phyloP scores from a whole-genome alignment of 345 rosid genomes.

The Citrus sp. region DNA sequence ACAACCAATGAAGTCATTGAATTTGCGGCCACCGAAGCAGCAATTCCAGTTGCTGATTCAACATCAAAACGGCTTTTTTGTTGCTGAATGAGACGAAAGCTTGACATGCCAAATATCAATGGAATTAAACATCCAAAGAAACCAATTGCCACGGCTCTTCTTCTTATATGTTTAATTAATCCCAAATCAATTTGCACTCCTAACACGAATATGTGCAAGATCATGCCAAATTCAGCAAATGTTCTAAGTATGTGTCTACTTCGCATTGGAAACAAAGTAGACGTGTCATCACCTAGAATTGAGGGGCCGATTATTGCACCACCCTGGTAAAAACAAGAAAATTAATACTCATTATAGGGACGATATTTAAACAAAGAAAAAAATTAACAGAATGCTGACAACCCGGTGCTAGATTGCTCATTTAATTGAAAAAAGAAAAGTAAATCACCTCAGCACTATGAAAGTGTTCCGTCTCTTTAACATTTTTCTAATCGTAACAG shows the following conservation, averaged over 20 bases:
- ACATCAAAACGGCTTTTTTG: not conserved
- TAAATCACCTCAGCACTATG: too few relatives aligned
- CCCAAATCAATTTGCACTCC: constrained; percentile 21
- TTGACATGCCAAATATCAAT: not conserved
- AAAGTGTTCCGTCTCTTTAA: too few relatives aligned
- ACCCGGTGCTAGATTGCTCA: too few relatives aligned
- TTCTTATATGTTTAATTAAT: not conserved
- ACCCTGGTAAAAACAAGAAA: constrained; percentile 13
- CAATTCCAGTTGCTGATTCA: not conserved
- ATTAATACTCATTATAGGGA: not conserved
- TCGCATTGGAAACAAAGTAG: constrained; percentile 4
- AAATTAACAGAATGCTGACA: too few relatives aligned
- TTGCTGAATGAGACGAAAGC: not conserved
- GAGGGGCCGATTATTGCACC: constrained; percentile 34
- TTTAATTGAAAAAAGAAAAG: too few relatives aligned
- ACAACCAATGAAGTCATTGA: constrained; percentile 23
- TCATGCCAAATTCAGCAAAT: constrained; percentile 21
- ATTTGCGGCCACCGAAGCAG: not conserved
- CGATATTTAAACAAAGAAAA: too few relatives aligned
- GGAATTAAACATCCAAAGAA: not conserved
- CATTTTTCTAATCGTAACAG: too few relatives aligned
- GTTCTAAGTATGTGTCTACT: constrained; percentile 13
- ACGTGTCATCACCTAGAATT: constrained; percentile 11
- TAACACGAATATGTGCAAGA: constrained; percentile 19
- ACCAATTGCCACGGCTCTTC: not conserved